phyloP scores from a whole-genome alignment of 495 filamentous ascomycete genomes.

The Aspergillus coremiiformis region DNA sequence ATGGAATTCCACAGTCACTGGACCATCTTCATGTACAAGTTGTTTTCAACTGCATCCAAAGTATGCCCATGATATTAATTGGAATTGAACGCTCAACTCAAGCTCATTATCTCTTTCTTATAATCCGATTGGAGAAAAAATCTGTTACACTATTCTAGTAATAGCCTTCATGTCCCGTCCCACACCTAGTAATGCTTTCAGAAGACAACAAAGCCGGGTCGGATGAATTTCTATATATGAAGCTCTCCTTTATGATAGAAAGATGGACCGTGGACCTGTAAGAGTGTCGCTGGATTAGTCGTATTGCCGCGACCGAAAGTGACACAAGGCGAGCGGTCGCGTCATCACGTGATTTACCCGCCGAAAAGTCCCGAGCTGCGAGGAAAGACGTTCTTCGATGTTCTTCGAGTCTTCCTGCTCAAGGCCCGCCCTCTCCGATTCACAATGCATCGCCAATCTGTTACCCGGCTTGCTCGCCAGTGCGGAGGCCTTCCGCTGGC shows the following conservation, averaged over 20 bases:
- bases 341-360: slow-evolving; percentile 17
- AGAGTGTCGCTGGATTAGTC: not conserved
- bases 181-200: not conserved
- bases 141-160: not conserved
- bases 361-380: slow-evolving; percentile 16
- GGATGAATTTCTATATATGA: not conserved
- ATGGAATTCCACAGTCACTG: too few species aligned
- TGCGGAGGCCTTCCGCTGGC: slow-evolving; percentile 23
- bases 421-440: slow-evolving; percentile 7
- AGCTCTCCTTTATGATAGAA: not conserved
- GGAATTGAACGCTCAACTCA: not conserved
- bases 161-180: not conserved
- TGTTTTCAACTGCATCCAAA: not conserved
- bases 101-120: not conserved
- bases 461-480: slow-evolving; percentile 31
- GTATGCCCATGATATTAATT: not conserved
- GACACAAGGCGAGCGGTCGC: not conserved
- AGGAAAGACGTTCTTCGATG: too few species aligned
- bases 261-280: not conserved
- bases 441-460: slow-evolving; percentile 36
- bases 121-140: not conserved
- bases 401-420: slow-evolving; percentile 9
- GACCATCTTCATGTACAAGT: too few species aligned
- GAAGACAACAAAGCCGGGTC: not conserved
- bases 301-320: not conserved